Evolutionary conservation across 495 filamentous ascomycete species (phyloP).

Genomic region (Xylaria sp.): DNA sequence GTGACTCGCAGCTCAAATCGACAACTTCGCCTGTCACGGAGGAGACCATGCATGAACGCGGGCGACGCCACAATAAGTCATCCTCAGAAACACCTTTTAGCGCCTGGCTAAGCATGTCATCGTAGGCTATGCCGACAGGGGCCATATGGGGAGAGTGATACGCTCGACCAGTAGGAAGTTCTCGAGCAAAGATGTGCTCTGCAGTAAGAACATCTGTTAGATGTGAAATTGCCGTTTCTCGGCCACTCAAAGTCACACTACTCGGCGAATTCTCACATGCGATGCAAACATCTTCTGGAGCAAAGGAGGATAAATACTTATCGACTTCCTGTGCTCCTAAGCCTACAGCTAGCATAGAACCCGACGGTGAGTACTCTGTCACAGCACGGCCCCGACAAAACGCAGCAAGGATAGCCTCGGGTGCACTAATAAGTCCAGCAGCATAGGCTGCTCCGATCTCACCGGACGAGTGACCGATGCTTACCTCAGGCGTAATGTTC

Average conservation of each 20-base stretch:
- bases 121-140: constrained; percentile 43
- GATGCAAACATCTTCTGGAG: constrained; percentile 38
- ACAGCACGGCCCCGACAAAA: constrained; percentile 45
- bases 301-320: constrained; percentile 32
- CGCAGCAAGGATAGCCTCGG: constrained; percentile 55
- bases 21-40: constrained; percentile 42
- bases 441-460: constrained; percentile 65
- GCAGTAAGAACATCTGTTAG: constrained; percentile 39
- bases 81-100: constrained; percentile 27
- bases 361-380: constrained; percentile 30
- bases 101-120: constrained; percentile 35
- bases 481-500: constrained; percentile 56
- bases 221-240: constrained; percentile 42
- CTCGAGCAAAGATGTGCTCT: constrained; percentile 46
- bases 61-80: constrained; percentile 31
- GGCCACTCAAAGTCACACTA: constrained; percentile 54
- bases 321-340: constrained; percentile 42
- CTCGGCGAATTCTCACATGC: constrained; percentile 54
- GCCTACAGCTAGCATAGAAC: constrained; percentile 49
- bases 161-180: constrained; percentile 51
- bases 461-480: constrained; percentile 69
- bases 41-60: constrained; percentile 40
- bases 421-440: constrained; percentile 49
- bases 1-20: neutral
- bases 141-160: constrained; percentile 63